These are phyloP conservation scores for Dipteronia sinensis DNA, from an alignment of 345 rosid genomes.

Conservation along the genomic window DNA sequence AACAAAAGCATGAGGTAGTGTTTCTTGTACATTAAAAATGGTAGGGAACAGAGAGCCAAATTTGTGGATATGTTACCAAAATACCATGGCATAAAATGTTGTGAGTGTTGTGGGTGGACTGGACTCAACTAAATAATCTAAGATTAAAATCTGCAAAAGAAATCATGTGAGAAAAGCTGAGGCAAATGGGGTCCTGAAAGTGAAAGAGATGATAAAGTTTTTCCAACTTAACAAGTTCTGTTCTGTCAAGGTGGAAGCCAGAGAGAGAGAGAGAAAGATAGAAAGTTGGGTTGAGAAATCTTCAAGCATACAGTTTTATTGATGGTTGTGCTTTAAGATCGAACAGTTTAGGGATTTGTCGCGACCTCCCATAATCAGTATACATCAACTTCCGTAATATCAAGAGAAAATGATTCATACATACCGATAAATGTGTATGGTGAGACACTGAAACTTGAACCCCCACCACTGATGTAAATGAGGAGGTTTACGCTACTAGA, in stretches of 20 bases:
- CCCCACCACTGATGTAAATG: no score
- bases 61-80: background rate
- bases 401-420: no score
- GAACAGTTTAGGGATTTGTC: no score
- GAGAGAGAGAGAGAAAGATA: background rate
- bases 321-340: background rate
- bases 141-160: background rate
- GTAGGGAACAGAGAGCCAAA: background rate
- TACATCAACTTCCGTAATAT: no score
- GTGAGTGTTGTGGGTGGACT: background rate
- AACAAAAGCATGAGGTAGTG: background rate
- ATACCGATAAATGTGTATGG: no score
- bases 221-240: background rate
- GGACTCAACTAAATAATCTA: background rate
- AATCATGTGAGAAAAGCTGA: background rate
- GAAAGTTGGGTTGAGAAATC: background rate
- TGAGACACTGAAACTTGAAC: no score
- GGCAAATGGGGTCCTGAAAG: background rate
- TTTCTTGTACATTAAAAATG: background rate
- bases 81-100: background rate
- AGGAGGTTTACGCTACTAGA: no score
- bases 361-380: no score
- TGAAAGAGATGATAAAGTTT: background rate
- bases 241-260: background rate
- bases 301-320: background rate